These are phyloP conservation scores for Lipomyces yamadae DNA, from an alignment of 805 yeast genomes.

Conservation along the genomic window DNA sequence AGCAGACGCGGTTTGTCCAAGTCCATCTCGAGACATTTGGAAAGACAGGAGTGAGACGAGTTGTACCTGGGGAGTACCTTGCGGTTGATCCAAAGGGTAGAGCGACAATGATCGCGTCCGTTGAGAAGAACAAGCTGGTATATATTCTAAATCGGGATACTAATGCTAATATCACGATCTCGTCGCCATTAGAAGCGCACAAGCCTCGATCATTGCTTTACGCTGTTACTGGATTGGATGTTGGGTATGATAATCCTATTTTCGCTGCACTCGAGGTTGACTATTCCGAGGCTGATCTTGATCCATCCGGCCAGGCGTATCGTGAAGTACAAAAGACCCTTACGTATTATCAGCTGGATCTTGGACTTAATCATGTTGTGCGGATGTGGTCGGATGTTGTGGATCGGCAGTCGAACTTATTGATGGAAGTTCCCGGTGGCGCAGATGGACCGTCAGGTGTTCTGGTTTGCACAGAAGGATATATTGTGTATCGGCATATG, in stretches of 20 bases:
- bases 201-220: constrained; percentile 59
- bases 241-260: constrained; percentile 78
- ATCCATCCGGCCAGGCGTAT: constrained; percentile 37
- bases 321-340: constrained; percentile 47
- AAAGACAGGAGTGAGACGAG: constrained; percentile 74
- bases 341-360: constrained; percentile 78
- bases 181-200: constrained; percentile 76
- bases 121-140: constrained; percentile 75
- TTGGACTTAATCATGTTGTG: constrained; percentile 80
- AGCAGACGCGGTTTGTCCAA: constrained; percentile 49
- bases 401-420: constrained; percentile 52
- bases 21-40: constrained; percentile 66
- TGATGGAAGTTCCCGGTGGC: constrained; percentile 75
- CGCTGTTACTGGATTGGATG: constrained; percentile 64
- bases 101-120: constrained; percentile 69
- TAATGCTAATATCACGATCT: constrained; percentile 54
- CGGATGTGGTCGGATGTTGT: constrained; percentile 54
- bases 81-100: constrained; percentile 73
- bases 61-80: constrained; percentile 74
- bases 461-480: constrained; percentile 63
- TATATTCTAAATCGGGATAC: constrained; percentile 63
- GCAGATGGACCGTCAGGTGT: constrained; percentile 74
- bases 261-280: constrained; percentile 81
- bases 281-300: constrained; percentile 48
- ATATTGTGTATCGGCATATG: constrained; percentile 51